Base-by-base conservation (phyloP, 306 rosid species). In the Glycine latifolia region DNA sequence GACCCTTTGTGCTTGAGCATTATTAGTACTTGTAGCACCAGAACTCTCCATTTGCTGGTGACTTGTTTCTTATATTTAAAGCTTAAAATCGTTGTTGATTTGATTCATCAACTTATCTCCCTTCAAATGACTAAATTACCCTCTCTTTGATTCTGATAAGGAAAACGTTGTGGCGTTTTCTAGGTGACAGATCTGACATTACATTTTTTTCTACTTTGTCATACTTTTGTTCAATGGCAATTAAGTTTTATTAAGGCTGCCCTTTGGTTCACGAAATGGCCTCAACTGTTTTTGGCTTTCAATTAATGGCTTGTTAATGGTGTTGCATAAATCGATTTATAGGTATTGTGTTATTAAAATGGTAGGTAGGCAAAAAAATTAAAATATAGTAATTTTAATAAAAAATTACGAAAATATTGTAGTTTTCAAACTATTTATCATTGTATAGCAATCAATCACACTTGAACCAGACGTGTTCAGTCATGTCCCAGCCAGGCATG, bases 131-230 rank as follows among this genome's bases (percentile, higher is more conserved):
- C 86, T 37, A 37, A 49, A 79, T 62, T 56, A 76, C 70, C 91
- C 87, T 87, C 60, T 55, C 89, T 78, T 35, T 68, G 81, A 78
- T 79, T 72, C 55, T 76, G 85, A 83, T 75, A 61, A 73, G 70
- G 60, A 62, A n/a, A 66, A 56, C 46, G 62, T 60, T 58, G 80
- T 60, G 67, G 75, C 60, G 49, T 52, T 81, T 31, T 83, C 82
- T 60, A 65, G 67, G 69, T 78, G 73, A 47, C 73, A 17, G 61
- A 83, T 72, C 44, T 52, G 39, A 79, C 77, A 43, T 4, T 7
- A 10, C 44, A 44, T 69, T 47, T 79, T 73, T 39, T 66, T 60
- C 71, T 66, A 67, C 61, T 59, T 49, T 73, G 49, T 56, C 11
- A 43, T 15, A n/a, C 60, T 52, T 52, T 7, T 69, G 35, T 71